Evolutionary conservation across 805 yeast genomes (phyloP).

Genomic region (Starmerella vaccinii): DNA sequence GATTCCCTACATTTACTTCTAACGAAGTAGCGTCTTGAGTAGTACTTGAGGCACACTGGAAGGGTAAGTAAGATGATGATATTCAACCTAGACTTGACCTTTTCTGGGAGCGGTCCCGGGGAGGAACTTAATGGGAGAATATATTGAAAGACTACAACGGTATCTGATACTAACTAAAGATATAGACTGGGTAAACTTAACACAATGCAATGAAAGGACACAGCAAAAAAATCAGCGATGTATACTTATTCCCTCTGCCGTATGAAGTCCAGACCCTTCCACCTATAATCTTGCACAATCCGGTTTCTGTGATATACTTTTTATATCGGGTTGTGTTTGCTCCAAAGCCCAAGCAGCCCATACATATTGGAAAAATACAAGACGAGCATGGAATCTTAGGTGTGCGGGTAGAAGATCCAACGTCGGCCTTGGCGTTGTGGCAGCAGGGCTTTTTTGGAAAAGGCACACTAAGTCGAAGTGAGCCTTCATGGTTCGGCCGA

Average conservation of each 20-base stretch:
- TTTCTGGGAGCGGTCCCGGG: constrained; percentile 29
- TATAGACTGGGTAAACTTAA: background rate
- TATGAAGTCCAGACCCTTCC: constrained; percentile 43
- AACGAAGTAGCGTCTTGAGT: background rate
- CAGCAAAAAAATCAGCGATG: constrained; percentile 15
- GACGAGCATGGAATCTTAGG: constrained; percentile 14
- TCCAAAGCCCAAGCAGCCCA: constrained; percentile 19
- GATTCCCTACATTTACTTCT: too few relatives aligned
- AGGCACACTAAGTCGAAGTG: constrained; percentile 79
- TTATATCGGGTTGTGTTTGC: constrained; percentile 27
- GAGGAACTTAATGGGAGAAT: constrained; percentile 16
- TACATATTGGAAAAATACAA: constrained; percentile 20
- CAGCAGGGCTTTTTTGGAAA: constrained; percentile 85
- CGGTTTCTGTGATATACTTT: constrained; percentile 51
- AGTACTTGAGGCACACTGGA: background rate
- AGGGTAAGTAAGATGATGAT: constrained; percentile 24
- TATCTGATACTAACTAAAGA: constrained; percentile 53
- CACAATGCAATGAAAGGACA: constrained; percentile 14
- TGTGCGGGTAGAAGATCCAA: constrained; percentile 31
- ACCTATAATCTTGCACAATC: constrained; percentile 50
- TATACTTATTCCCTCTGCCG: constrained; percentile 43
- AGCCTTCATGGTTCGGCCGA: constrained; percentile 80
- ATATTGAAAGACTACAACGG: constrained; percentile 81
- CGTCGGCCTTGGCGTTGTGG: constrained; percentile 59
- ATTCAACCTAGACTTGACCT: constrained; percentile 18